phyloP scores from a whole-genome alignment of 352 stramenopile species.

The Blastocystis sp. region DNA sequence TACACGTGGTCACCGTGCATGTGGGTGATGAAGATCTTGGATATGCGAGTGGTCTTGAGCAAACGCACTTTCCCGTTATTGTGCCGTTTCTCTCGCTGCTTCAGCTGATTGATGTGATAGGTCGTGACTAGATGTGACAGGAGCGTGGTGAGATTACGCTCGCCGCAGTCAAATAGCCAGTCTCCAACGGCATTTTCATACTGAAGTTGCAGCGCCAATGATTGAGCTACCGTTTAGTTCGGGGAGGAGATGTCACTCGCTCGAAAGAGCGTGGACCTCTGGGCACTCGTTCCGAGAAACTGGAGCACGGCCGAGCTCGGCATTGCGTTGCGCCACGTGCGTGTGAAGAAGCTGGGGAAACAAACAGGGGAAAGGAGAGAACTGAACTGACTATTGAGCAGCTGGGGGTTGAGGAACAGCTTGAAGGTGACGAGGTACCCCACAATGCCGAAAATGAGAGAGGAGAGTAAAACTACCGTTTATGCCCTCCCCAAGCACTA shows the following conservation, averaged over 20 bases:
- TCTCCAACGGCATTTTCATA: constrained; percentile 25
- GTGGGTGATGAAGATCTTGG: constrained; percentile 79
- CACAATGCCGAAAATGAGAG: constrained; percentile 5
- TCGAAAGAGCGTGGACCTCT: constrained; percentile 30
- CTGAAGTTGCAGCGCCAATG: constrained; percentile 5
- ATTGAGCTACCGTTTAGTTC: constrained; percentile 11
- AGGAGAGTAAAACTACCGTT: background rate
- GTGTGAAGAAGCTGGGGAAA: too few relatives aligned
- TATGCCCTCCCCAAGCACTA: background rate
- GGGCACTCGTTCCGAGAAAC: constrained; percentile 36
- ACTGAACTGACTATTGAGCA: constrained; percentile 30
- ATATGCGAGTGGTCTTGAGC: constrained; percentile 65
- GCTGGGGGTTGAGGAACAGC: constrained; percentile 24
- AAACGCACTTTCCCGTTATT: background rate
- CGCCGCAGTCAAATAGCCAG: constrained; percentile 61
- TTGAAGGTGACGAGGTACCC: constrained; percentile 15
- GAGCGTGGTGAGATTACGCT: background rate
- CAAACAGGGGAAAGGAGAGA: background rate
- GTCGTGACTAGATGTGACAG: constrained; percentile 40
- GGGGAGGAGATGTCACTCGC: background rate
- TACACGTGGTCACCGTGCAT: constrained; percentile 79
- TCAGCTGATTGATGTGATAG: constrained; percentile 30
- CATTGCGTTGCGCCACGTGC: too few relatives aligned
- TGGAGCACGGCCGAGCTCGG: background rate
- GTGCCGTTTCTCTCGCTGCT: background rate